Evolutionary conservation across 495 filamentous ascomycete species (phyloP).

Genomic region (Talaromyces adpressus): DNA sequence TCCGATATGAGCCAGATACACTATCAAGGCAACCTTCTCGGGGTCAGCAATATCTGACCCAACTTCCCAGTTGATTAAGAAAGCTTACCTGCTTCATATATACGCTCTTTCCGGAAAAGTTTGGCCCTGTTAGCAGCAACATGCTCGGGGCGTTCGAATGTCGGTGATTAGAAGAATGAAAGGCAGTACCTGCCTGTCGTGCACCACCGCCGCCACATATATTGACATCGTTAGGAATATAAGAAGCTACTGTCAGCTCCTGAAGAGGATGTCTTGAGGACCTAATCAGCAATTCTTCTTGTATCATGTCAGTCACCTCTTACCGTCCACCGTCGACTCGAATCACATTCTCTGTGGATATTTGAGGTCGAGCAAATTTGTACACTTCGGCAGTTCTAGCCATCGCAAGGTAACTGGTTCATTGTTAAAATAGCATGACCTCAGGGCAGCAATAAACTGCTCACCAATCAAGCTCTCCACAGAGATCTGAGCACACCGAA

Average conservation of each 20-base stretch:
- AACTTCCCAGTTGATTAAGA: too few relatives aligned
- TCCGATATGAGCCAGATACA: conserved; percentile 89
- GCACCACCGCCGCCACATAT: conserved; percentile 54
- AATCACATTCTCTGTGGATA: conserved; percentile 68
- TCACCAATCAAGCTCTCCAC: conserved; percentile 78
- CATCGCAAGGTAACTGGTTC: conserved; percentile 65
- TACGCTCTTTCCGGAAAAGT: conserved; percentile 93
- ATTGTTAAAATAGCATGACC: conserved; percentile 8
- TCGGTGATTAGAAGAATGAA: not conserved
- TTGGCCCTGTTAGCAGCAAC: conserved; percentile 84
- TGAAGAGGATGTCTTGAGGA: conserved; percentile 68
- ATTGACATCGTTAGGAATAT: conserved; percentile 73
- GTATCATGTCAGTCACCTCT: conserved; percentile 7
- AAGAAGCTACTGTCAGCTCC: conserved; percentile 79
- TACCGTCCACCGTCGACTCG: conserved; percentile 74
- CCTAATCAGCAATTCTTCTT: not conserved
- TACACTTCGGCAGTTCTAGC: conserved; percentile 72
- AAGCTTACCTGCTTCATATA: conserved; percentile 75
- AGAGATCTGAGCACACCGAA: conserved; percentile 60
- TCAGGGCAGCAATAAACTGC: not conserved
- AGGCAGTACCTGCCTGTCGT: not conserved
- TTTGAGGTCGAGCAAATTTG: conserved; percentile 59
- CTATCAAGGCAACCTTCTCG: conserved; percentile 66
- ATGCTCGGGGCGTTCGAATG: conserved; percentile 51
- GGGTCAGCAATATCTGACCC: too few relatives aligned